A percentile compares a stretch with the other conserved stretches of the same genome.
Evolutionary conservation across 2,329 filamentous ascomycete species (phyloP).

Genomic region (Aspergillus brunneoviolaceus): DNA sequence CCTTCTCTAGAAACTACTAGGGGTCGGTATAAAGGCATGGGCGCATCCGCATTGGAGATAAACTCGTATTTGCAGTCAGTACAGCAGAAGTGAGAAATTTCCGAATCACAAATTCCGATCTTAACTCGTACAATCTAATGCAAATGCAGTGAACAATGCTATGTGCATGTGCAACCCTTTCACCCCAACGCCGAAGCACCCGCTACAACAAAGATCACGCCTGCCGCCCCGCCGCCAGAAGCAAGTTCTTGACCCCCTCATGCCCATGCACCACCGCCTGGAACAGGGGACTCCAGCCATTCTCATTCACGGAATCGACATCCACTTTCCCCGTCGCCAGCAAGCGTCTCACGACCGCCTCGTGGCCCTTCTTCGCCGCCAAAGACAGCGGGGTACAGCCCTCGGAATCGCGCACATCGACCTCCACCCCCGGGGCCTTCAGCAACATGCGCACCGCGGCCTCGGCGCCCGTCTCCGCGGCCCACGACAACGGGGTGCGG

Average conservation of each 20-base stretch:
- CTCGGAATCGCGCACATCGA: background rate
- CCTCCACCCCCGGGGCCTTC: background rate
- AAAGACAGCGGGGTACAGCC: background rate
- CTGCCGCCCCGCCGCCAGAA: background rate
- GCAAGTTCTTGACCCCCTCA: background rate
- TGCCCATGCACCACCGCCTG: background rate
- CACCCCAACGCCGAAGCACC: too few species aligned
- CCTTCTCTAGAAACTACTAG: too few species aligned
- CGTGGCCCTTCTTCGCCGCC: background rate
- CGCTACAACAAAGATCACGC: background rate
- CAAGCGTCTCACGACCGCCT: background rate
- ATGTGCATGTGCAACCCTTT: too few species aligned
- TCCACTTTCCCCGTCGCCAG: background rate
- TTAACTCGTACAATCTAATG: too few species aligned
- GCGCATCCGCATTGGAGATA: too few species aligned
- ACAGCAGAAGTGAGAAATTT: too few species aligned
- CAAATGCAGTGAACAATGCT: too few species aligned
- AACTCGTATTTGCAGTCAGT: too few species aligned
- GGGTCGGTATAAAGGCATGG: too few species aligned
- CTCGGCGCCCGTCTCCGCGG: background rate
- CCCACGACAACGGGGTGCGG: background rate
- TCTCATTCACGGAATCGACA: background rate
- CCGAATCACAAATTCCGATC: too few species aligned
- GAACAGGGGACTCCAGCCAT: background rate
- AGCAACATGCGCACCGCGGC: background rate